A percentile compares a stretch with the other conserved stretches of the same genome.
These are phyloP conservation scores for Maudiozyma humilis DNA, from an alignment of 1,139 yeast species.

Conservation along the genomic window DNA sequence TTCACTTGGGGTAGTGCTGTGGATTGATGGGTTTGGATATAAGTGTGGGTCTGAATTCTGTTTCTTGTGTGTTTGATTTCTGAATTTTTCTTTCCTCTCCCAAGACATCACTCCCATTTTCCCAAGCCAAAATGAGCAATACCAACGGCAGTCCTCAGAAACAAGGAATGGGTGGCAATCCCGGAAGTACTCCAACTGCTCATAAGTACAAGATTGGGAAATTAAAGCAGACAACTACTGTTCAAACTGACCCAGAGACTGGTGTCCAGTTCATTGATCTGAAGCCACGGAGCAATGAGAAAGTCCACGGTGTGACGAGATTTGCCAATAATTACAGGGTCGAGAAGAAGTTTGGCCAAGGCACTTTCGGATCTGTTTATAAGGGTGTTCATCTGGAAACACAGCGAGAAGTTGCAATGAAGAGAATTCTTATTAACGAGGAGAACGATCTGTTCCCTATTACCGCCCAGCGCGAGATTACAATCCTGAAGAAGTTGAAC, in stretches of 20 bases:
- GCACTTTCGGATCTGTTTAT: slow-evolving; percentile 83
- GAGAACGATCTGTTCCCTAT: slow-evolving; percentile 91
- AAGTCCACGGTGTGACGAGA: slow-evolving; percentile 29
- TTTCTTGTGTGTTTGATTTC: too few species aligned
- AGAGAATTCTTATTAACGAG: slow-evolving; percentile 72
- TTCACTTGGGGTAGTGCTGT: too few species aligned
- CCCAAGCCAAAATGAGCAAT: neutral
- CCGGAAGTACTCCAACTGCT: neutral
- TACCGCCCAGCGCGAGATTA: slow-evolving; percentile 89
- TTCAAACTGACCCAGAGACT: slow-evolving; percentile 22
- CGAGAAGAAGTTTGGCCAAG: slow-evolving; percentile 74
- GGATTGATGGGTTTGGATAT: too few species aligned
- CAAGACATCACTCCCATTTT: too few species aligned
- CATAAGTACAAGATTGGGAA: slow-evolving; percentile 30
- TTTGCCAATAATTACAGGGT: slow-evolving; percentile 41
- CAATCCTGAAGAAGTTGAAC: slow-evolving; percentile 62
- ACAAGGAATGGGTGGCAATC: neutral
- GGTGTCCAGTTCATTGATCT: slow-evolving; percentile 25
- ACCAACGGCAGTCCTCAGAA: neutral
- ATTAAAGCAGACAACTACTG: slow-evolving; percentile 29
- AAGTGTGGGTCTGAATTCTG: too few species aligned
- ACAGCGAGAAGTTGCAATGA: slow-evolving; percentile 67
- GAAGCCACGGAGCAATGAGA: slow-evolving; percentile 21
- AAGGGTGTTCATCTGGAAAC: slow-evolving; percentile 51
- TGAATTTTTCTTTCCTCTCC: too few species aligned